Evolutionary conservation across 2,329 filamentous ascomycete genomes (phyloP), one percentile per base, ranked within the genome.

Genomic region (Sclerotinia subarctica): DNA sequence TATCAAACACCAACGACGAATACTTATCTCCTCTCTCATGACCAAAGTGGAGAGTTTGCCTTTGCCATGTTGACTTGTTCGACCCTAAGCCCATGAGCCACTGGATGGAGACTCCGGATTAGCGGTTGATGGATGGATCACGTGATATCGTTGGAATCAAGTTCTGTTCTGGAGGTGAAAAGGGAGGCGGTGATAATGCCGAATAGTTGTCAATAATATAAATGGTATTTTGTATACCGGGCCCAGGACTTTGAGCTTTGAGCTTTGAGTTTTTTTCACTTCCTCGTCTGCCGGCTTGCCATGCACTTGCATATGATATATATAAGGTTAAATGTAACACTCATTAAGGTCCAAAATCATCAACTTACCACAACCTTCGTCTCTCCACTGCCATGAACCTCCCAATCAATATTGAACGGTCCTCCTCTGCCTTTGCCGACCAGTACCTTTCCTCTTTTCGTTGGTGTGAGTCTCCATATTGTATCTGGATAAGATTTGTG

Each of bases 41-140:
- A 64, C 91, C 92, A 76, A 96, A 94, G 80, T 92, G 85, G 72
- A 90, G 86, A 13, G 90, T 95, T 77, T 96, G 93, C 65, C 91
- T 87, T 81, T 96, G 92, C 91, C 91, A 96, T 67, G 88, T 84
- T 54, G 86, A 83, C 76, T 83, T 86, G 74, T 83, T 83, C 67
- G 88, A 88, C 49, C 89, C 92, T 4, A 96, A 84, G 71, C 93
- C 93, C 88, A 93, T 93, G 74, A 96, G 84, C 81, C 91, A 88
- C 91, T 94, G 60, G 47, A 52, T 46, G 46, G 66, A 64, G 72
- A 24, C 72, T 11, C 21, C 3, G 32, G 24, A 59, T 67, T 52
- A 70, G 53, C 35, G 66, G 58, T 42, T 71, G 70, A 73, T 29
- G 26, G 0, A n/a, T 17, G 42, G 10, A 47, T 7, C 29, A 62